phyloP scores from a whole-genome alignment of 2,329 filamentous ascomycete genomes.

The Botryotinia narcissicola region DNA sequence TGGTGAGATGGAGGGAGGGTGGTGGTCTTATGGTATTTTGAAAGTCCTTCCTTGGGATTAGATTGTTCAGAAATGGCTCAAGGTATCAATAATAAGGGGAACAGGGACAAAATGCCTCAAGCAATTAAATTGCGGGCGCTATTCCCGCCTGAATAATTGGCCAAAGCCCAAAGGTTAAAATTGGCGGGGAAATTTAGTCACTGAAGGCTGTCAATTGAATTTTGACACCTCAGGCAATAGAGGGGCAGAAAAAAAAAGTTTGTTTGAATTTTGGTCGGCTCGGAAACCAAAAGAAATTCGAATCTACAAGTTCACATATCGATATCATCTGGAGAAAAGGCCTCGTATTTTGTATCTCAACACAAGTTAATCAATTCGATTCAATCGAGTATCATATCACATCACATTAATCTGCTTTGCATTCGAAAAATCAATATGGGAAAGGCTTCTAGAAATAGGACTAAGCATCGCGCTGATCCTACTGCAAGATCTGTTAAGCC shows the following conservation, averaged over 20 bases:
- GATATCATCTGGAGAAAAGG: not conserved
- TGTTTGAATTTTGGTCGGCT: not conserved
- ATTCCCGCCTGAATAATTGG: not conserved
- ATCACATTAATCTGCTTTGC: not conserved
- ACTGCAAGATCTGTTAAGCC: slow-evolving; percentile 58
- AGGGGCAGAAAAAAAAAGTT: slow-evolving; percentile 15
- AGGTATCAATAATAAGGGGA: not conserved
- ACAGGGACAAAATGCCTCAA: slow-evolving; percentile 12
- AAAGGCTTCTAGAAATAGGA: slow-evolving; percentile 57
- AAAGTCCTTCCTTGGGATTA: not conserved
- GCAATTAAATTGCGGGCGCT: not conserved
- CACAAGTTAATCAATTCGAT: not conserved
- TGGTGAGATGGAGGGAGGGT: slow-evolving; percentile 20
- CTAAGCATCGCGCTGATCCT: slow-evolving; percentile 52
- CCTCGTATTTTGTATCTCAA: not conserved
- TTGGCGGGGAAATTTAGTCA: not conserved
- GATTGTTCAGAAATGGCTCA: not conserved
- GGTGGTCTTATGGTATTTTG: not conserved
- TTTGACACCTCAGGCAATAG: not conserved
- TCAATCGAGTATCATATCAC: not conserved
- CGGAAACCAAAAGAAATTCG: not conserved
- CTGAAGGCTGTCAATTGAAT: not conserved
- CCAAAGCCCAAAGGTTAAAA: not conserved
- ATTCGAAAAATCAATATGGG: slow-evolving; percentile 46
- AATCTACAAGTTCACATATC: not conserved